Conservation (phyloP, 176 grass and related monocot species). For the Zizania latifolia region DNA sequence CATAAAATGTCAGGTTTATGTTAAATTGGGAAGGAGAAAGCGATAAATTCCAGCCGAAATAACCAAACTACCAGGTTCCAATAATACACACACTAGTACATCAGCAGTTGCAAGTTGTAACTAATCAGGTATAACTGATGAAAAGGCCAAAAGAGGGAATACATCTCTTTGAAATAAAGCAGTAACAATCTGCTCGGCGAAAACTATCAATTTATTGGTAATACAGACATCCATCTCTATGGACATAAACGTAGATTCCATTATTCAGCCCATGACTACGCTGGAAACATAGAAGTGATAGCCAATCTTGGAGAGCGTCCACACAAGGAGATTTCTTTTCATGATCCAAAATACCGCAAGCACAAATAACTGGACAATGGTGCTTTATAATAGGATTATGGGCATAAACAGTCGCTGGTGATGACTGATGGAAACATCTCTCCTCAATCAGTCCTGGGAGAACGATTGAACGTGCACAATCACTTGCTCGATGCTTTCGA, state of each 20-base stretch:
- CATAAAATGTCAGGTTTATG: background rate
- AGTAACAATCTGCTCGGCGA: background rate
- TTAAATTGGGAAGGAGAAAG: background rate
- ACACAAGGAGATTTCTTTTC: background rate
- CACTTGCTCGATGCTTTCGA: slow-evolving; percentile 49
- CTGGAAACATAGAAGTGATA: background rate
- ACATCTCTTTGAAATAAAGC: background rate
- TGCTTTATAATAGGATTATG: background rate
- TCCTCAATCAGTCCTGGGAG: background rate
- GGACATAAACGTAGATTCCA: background rate
- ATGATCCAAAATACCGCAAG: background rate
- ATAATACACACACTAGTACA: background rate
- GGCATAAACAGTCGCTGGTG: background rate
- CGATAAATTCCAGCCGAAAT: background rate
- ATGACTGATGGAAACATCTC: background rate
- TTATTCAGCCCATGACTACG: slow-evolving; percentile 22
- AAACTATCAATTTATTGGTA: background rate
- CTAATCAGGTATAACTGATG: background rate
- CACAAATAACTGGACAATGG: background rate
- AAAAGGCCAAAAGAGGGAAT: background rate
- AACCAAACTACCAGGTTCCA: background rate
- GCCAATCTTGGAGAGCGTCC: background rate
- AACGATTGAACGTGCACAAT: slow-evolving; percentile 35
- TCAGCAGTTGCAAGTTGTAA: no score
- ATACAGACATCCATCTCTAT: background rate